Conservation (phyloP, 2,329 filamentous ascomycete genomes). For the Sphaceloma murrayae region DNA sequence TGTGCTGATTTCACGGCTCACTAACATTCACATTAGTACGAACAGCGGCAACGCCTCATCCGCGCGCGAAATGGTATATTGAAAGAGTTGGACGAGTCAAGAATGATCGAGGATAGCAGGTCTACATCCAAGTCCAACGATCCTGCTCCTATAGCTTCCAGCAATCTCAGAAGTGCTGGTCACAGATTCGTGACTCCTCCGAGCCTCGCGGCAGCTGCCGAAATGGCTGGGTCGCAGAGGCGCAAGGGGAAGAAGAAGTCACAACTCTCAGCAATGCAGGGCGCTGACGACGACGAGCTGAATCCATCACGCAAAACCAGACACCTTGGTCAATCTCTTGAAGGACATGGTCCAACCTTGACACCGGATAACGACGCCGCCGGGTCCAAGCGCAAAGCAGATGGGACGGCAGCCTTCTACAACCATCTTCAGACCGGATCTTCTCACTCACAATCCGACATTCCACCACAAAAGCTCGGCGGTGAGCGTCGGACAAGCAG, state of each 20-base stretch:
- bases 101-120: neutral
- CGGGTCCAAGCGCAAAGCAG: constrained; percentile 16
- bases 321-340: neutral
- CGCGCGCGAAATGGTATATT: constrained; percentile 7
- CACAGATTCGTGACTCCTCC: constrained; percentile 24
- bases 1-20: neutral
- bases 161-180: no score
- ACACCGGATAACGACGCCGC: constrained; percentile 29
- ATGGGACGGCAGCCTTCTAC: no score
- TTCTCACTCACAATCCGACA: no score
- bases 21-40: constrained; percentile 10
- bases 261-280: neutral
- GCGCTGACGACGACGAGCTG: constrained; percentile 2
- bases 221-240: constrained; percentile 40
- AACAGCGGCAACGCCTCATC: constrained; percentile 18
- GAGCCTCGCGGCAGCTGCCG: constrained; percentile 46
- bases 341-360: constrained; percentile 21
- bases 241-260: constrained; percentile 36
- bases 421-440: neutral
- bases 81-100: constrained; percentile 9
- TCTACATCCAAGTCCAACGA: neutral
- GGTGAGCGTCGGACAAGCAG: neutral
- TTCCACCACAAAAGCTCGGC: neutral
- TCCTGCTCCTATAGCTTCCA: no score
- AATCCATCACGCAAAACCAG: neutral